Percentiles rank a stretch among this genome's conserved stretches.
phyloP scores from a whole-genome alignment of 1,139 yeast species.

The Protomyces arabidopsidicola region DNA sequence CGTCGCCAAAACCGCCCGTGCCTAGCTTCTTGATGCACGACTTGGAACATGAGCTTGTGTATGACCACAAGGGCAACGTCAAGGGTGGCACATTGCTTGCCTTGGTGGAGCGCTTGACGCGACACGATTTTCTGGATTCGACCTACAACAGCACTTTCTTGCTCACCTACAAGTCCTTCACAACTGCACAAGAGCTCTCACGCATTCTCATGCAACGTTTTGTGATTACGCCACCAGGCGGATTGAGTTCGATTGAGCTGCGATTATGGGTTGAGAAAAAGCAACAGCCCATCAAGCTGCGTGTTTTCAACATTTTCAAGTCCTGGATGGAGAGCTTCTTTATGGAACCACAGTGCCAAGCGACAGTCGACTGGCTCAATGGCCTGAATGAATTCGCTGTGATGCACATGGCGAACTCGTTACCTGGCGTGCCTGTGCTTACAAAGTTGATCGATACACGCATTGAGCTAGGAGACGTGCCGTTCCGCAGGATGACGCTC shows the following conservation, averaged over 20 bases:
- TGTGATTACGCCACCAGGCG: constrained; percentile 79
- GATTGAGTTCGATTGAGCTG: constrained; percentile 76
- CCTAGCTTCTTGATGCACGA: constrained; percentile 76
- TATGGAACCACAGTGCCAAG: constrained; percentile 52
- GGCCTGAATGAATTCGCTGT: constrained; percentile 56
- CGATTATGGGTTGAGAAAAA: constrained; percentile 74
- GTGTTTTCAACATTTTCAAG: constrained; percentile 69
- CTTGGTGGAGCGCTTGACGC: constrained; percentile 74
- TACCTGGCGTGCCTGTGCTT: constrained; percentile 31
- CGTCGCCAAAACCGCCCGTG: constrained; percentile 15
- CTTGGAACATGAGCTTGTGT: constrained; percentile 64
- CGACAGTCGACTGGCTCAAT: constrained; percentile 21
- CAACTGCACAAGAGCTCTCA: constrained; percentile 63
- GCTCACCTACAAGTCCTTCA: constrained; percentile 70
- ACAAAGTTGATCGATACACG: constrained; percentile 31
- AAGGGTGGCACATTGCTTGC: constrained; percentile 87
- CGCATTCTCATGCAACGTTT: constrained; percentile 61
- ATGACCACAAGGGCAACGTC: constrained; percentile 66
- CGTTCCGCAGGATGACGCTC: constrained; percentile 30
- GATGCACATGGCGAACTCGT: constrained; percentile 37
- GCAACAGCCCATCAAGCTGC: constrained; percentile 55
- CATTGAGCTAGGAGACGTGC: constrained; percentile 29
- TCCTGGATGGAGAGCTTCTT: constrained; percentile 71
- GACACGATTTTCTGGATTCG: constrained; percentile 66
- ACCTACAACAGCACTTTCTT: constrained; percentile 67